A percentile compares a stretch with the other conserved stretches of the same genome.
These are phyloP conservation scores for Obba rivulosa DNA, from an alignment of 768 basidiomycete species.

Conservation along the genomic window DNA sequence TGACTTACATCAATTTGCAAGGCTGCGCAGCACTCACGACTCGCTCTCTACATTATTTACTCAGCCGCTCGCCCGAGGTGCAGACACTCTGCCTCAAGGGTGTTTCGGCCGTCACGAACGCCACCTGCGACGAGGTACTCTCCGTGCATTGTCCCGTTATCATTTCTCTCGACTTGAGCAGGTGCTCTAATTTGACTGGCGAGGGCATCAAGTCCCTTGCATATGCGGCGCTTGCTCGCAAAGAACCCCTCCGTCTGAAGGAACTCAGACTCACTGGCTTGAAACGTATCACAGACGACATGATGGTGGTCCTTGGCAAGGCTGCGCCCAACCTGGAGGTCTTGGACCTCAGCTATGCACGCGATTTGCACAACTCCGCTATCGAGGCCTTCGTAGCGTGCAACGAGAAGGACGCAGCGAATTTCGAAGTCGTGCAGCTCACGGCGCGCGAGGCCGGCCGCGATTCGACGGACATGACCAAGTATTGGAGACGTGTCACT, in stretches of 20 bases:
- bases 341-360: slow-evolving; percentile 73
- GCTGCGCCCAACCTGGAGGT: slow-evolving; percentile 71
- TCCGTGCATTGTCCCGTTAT: slow-evolving; percentile 53
- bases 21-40: slow-evolving; percentile 68
- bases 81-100: slow-evolving; percentile 61
- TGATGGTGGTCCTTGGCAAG: slow-evolving; percentile 61
- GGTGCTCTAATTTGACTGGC: slow-evolving; percentile 65
- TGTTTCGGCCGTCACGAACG: slow-evolving; percentile 61
- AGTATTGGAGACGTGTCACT: slow-evolving; percentile 58
- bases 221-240: slow-evolving; percentile 36
- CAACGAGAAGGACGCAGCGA: slow-evolving; percentile 31
- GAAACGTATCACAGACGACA: slow-evolving; percentile 50
- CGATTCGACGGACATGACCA: slow-evolving; percentile 42
- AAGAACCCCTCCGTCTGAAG: slow-evolving; percentile 48
- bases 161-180: slow-evolving; percentile 58
- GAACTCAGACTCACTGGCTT: slow-evolving; percentile 68
- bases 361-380: slow-evolving; percentile 68
- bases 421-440: slow-evolving; percentile 42
- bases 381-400: slow-evolving; percentile 69
- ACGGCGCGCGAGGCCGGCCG: slow-evolving; percentile 62
- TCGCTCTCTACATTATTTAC: slow-evolving; percentile 61
- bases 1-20: slow-evolving; percentile 64
- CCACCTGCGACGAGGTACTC: slow-evolving; percentile 62
- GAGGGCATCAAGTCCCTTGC: slow-evolving; percentile 52
- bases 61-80: slow-evolving; percentile 59